Percentiles rank a stretch among this genome's conserved stretches.
phyloP scores from a whole-genome alignment of 2,329 filamentous ascomycete species.

The Aspergillus sp. region DNA sequence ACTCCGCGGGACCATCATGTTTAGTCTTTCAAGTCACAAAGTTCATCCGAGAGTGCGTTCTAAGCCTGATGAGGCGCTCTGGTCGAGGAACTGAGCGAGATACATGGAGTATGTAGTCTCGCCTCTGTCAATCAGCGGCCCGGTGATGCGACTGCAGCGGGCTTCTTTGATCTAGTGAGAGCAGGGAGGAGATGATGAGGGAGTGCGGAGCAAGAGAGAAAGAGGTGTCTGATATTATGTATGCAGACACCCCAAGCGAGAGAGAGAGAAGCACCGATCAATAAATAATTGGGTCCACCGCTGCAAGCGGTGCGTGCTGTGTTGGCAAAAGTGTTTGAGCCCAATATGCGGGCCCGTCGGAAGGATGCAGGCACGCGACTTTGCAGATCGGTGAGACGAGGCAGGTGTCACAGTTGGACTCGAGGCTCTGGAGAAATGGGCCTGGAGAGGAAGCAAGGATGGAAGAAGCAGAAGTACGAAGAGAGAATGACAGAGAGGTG shows the following conservation, averaged over 20 bases:
- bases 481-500: neutral
- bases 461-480: neutral
- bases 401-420: neutral
- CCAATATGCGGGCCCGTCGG: constrained; percentile 24
- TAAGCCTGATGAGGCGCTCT: constrained; percentile 45
- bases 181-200: neutral
- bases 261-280: too few relatives aligned
- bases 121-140: too few relatives aligned
- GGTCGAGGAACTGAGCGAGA: constrained; percentile 45
- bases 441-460: neutral
- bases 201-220: constrained; percentile 12
- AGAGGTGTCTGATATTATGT: constrained; percentile 1
- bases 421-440: neutral
- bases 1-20: constrained; percentile 49
- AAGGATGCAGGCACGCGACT: constrained; percentile 31
- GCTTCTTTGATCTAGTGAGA: too few relatives aligned
- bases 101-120: constrained; percentile 36
- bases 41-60: constrained; percentile 22
- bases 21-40: constrained; percentile 26
- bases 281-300: constrained; percentile 17
- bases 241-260: constrained; percentile 10
- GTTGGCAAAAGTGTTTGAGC: constrained; percentile 26
- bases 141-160: too few relatives aligned
- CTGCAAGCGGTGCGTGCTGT: constrained; percentile 19
- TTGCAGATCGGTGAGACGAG: constrained; percentile 11